Evolutionary conservation across 2,329 filamentous ascomycete species (phyloP).

Genomic region (Boeremia lycopersici): DNA sequence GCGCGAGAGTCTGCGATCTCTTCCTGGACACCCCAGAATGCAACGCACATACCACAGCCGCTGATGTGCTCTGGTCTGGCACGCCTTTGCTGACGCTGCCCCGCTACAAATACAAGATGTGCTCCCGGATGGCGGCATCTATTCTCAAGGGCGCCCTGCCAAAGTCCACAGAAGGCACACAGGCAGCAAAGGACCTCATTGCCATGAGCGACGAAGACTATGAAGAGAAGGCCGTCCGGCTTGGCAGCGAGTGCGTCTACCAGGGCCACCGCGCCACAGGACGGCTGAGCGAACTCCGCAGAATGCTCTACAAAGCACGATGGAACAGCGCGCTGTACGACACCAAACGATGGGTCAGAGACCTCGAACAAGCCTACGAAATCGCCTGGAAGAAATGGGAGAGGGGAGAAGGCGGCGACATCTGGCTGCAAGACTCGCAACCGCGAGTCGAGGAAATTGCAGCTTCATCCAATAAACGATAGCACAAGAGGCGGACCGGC

Average conservation of each 20-base stretch:
- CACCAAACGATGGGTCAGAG: constrained; percentile 86
- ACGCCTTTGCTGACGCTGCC: constrained; percentile 90
- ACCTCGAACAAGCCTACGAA: constrained; percentile 87
- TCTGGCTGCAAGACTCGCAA: constrained; percentile 66
- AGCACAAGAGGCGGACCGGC: not conserved
- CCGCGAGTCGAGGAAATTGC: constrained; percentile 5
- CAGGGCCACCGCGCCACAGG: constrained; percentile 55
- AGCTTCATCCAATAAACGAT: not conserved
- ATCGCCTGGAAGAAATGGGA: constrained; percentile 91
- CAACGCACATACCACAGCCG: constrained; percentile 96
- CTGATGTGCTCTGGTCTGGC: constrained; percentile 94
- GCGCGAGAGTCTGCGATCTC: constrained; percentile 88
- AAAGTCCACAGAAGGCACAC: constrained; percentile 67
- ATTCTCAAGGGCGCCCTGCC: constrained; percentile 91
- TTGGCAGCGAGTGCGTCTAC: constrained; percentile 43
- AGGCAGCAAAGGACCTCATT: constrained; percentile 76
- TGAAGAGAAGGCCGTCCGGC: constrained; percentile 63
- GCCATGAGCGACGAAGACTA: constrained; percentile 81
- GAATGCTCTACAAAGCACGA: constrained; percentile 79
- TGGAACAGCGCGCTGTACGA: constrained; percentile 91
- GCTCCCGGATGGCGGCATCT: constrained; percentile 94
- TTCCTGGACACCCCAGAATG: constrained; percentile 98
- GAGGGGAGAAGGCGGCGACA: constrained; percentile 84
- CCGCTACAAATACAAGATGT: constrained; percentile 98
- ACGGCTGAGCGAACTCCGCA: constrained; percentile 77